Percentiles rank a stretch among this genome's conserved stretches.
phyloP scores from a whole-genome alignment of 192 early-diverging fungal genomes.

The Coemansia sp. region DNA sequence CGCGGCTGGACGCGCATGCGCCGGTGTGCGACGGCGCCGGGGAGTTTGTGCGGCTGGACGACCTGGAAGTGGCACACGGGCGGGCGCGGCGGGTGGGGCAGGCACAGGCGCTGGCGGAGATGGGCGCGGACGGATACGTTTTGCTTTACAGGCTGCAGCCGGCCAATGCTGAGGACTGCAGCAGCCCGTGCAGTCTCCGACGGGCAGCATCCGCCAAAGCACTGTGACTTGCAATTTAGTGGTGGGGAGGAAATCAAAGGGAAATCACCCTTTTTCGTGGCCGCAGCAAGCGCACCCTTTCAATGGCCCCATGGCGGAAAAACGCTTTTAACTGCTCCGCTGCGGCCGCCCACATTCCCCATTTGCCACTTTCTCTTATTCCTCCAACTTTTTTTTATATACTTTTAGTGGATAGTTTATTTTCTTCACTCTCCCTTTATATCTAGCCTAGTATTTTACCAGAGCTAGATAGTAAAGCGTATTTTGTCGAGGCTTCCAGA shows the following conservation, averaged over 20 bases:
- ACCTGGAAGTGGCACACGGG: conserved; percentile 51
- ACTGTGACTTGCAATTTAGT: background rate
- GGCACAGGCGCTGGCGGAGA: conserved; percentile 48
- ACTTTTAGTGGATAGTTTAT: conserved; percentile 5
- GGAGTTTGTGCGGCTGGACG: conserved; percentile 55
- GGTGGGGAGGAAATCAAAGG: background rate
- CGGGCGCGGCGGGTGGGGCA: conserved; percentile 45
- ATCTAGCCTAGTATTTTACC: no score
- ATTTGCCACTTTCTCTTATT: background rate
- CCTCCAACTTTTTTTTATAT: conserved; percentile 7
- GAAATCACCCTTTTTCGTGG: conserved; percentile 1
- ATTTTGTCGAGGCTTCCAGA: no score
- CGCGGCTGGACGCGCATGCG: conserved; percentile 1
- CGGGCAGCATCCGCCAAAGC: background rate
- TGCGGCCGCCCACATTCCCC: conserved; percentile 17
- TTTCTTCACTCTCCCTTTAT: conserved; percentile 8
- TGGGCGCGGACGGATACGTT: conserved; percentile 58
- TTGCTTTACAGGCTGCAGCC: conserved; percentile 64
- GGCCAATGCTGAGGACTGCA: conserved; percentile 2
- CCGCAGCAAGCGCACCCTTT: conserved; percentile 7
- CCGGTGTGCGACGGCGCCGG: background rate
- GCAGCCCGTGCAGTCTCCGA: background rate
- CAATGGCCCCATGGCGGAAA: background rate
- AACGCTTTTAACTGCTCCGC: conserved; percentile 10
- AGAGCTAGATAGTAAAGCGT: no score